phyloP scores from a whole-genome alignment of 1,284 basidiomycete genomes.

The Ustilago bromivora region DNA sequence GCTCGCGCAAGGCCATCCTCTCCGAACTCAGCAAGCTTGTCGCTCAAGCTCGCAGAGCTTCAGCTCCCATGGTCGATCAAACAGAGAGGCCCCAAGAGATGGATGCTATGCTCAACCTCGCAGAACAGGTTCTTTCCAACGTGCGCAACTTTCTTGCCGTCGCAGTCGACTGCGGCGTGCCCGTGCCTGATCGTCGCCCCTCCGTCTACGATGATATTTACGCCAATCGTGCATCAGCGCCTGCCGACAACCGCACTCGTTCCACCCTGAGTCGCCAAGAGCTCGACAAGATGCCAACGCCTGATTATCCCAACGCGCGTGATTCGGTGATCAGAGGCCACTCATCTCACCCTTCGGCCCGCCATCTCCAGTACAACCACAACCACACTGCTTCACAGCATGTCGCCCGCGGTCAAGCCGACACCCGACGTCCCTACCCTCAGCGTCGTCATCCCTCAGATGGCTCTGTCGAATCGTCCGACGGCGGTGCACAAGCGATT shows the following conservation, averaged over 20 bases:
- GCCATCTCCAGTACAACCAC: slow-evolving; percentile 21
- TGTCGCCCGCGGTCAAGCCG: slow-evolving; percentile 22
- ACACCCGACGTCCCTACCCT: slow-evolving; percentile 24
- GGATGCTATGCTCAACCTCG: slow-evolving; percentile 71
- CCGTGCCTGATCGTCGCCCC: slow-evolving; percentile 74
- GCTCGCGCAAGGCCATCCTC: slow-evolving; percentile 85
- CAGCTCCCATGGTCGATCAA: slow-evolving; percentile 54
- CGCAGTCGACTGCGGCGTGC: slow-evolving; percentile 82
- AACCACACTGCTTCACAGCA: slow-evolving; percentile 8
- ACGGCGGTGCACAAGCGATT: slow-evolving; percentile 30
- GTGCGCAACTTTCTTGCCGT: slow-evolving; percentile 75
- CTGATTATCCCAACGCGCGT: slow-evolving; percentile 43
- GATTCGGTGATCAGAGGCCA: slow-evolving; percentile 20
- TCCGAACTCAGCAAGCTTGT: slow-evolving; percentile 86
- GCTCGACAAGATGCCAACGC: slow-evolving; percentile 62
- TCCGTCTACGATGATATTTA: slow-evolving; percentile 62
- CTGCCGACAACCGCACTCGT: slow-evolving; percentile 1
- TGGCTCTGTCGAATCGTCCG: slow-evolving; percentile 41
- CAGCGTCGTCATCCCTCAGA: slow-evolving; percentile 49
- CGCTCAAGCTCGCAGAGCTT: slow-evolving; percentile 82
- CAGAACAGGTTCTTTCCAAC: slow-evolving; percentile 71
- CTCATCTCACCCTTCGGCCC: slow-evolving; percentile 24
- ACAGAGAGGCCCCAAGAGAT: slow-evolving; percentile 66
- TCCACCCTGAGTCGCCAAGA: slow-evolving; percentile 24
- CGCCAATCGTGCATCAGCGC: slow-evolving; percentile 18